Evolutionary conservation across 2,329 filamentous ascomycete genomes (phyloP), one percentile per base, ranked within the genome.

Genomic region (Chaetothyriales sp.): DNA sequence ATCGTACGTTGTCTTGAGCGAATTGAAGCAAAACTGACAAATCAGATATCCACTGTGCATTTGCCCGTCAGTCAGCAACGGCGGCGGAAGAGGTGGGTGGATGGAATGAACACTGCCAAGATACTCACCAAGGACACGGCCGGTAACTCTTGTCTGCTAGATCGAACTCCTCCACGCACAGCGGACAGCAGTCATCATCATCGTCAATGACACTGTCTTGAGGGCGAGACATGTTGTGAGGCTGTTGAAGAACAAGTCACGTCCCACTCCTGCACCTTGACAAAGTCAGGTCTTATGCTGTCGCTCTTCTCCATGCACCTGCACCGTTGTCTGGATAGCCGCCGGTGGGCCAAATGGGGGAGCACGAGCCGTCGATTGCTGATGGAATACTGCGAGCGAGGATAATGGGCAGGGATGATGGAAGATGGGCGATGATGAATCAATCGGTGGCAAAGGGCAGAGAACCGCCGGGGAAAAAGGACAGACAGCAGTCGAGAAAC

Each of bases 21-120:
- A 98, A 71, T 98, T 95, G 74, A 90, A 98, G 72, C 92, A 98
- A 70, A 98, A 98, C 74, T 98, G 93, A 70, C 92, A 98, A 66
- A 98, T 90, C 89, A 95, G 62, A 39, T 28, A 18, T 7, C 15
- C 12, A 18, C 20, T 26, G 53, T 49, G 53, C 47, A 19, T 19
- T 18, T 18, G 42, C 20, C 36, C 20, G 8, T 18, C 15, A 15
- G 46, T 43, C 26, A 22, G 19, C 18, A 7, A n/a, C 4, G 32
- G 32, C 28, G 44, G 15, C 6, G 9, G 43, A 46, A 28, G 28
- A 12, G 42, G 7, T 5, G 28, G 36, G 25, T 47, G 42, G 12
- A 19, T 20, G 43, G 22, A 48, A 10, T 28, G 10, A 43, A 45
- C 49, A 22, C 20, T 26, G 36, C 46, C n/a, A n/a, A 48, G 44